These are phyloP conservation scores for Pseudoturritis turrita DNA, from an alignment of 345 rosid species.

Conservation along the genomic window DNA sequence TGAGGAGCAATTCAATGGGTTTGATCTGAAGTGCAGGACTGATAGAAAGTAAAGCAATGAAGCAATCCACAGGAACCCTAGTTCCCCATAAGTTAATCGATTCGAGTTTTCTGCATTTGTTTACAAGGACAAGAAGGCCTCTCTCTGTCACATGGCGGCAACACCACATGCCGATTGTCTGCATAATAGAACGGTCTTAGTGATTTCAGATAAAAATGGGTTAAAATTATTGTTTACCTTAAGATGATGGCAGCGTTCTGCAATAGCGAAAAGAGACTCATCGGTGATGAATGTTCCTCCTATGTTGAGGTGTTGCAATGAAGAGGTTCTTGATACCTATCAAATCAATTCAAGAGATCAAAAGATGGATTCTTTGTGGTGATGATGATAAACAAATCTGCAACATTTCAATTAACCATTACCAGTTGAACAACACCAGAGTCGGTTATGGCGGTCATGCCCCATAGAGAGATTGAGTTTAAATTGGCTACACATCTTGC, in stretches of 20 bases:
- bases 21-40: conserved; percentile 75
- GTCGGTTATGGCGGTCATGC: conserved; percentile 84
- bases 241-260: conserved; percentile 64
- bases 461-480: conserved; percentile 81
- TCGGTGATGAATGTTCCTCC: conserved; percentile 95
- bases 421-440: conserved; percentile 87
- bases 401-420: conserved; percentile 1
- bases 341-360: not conserved
- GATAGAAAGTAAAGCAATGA: conserved; percentile 51
- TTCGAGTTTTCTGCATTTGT: conserved; percentile 65
- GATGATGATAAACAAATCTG: not conserved
- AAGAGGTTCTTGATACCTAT: conserved; percentile 67
- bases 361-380: not conserved
- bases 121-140: conserved; percentile 62
- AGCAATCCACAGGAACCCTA: conserved; percentile 62
- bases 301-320: conserved; percentile 71
- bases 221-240: conserved; percentile 49
- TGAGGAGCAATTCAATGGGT: conserved; percentile 37
- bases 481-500: conserved; percentile 70
- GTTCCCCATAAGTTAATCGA: conserved; percentile 89
- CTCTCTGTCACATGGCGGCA: conserved; percentile 81
- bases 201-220: not conserved
- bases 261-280: conserved; percentile 70
- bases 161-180: conserved; percentile 82
- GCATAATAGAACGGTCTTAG: too few species aligned